These are phyloP conservation scores for Zygnema circumcarinatum DNA, from an alignment of 139 green algal genomes.

Conservation along the genomic window DNA sequence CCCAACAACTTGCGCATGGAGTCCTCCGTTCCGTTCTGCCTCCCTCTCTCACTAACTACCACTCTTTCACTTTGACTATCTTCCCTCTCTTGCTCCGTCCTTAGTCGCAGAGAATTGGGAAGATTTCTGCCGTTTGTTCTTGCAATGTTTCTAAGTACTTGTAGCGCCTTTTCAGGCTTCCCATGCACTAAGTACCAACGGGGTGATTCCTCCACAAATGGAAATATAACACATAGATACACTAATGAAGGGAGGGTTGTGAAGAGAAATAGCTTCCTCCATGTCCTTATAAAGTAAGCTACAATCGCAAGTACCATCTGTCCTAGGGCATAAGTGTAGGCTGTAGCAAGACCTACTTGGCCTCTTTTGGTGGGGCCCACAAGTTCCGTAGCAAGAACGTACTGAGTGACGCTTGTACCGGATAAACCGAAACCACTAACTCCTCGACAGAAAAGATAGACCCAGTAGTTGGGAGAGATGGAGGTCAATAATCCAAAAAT, in stretches of 20 bases:
- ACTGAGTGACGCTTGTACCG: background rate
- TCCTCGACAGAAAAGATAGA: background rate
- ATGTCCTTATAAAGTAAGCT: slow-evolving; percentile 1
- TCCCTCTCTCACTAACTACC: too few relatives aligned
- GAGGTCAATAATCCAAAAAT: slow-evolving; percentile 22
- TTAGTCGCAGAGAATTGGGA: background rate
- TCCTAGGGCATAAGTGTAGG: slow-evolving; percentile 16
- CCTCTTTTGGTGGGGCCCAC: background rate
- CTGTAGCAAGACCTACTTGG: slow-evolving; percentile 6
- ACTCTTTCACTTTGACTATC: background rate
- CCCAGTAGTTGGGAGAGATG: slow-evolving; percentile 12
- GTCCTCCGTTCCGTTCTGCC: background rate
- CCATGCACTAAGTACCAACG: slow-evolving; percentile 28
- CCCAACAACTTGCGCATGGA: background rate
- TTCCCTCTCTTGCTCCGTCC: background rate
- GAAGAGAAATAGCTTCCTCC: background rate
- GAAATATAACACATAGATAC: background rate
- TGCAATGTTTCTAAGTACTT: slow-evolving; percentile 4
- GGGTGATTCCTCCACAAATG: slow-evolving; percentile 11
- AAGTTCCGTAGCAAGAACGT: slow-evolving; percentile 21
- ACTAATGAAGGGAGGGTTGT: slow-evolving; percentile 9
- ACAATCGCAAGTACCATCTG: slow-evolving; percentile 26
- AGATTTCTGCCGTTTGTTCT: background rate
- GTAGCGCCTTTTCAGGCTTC: background rate
- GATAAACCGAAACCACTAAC: slow-evolving; percentile 5